Evolutionary conservation across 495 filamentous ascomycete genomes (phyloP).

Genomic region (Penicillium manginii): DNA sequence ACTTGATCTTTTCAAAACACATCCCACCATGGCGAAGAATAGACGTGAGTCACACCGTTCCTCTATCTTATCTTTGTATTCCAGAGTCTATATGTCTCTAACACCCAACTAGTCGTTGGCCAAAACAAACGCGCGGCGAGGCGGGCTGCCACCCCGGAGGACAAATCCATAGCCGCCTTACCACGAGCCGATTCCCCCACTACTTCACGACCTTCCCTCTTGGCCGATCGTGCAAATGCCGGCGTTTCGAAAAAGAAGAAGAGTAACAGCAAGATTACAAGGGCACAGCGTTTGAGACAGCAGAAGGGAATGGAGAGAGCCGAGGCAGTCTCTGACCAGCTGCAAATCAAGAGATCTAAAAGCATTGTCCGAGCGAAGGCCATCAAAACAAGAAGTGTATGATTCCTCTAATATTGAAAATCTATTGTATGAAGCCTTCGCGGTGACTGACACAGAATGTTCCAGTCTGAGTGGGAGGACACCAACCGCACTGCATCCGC

Average conservation of each 20-base stretch:
- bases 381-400: slow-evolving; percentile 54
- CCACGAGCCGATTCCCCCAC: slow-evolving; percentile 57
- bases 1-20: slow-evolving; percentile 20
- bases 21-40: slow-evolving; percentile 54
- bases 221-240: slow-evolving; percentile 58
- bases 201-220: slow-evolving; percentile 58
- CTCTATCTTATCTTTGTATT: slow-evolving; percentile 17
- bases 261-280: slow-evolving; percentile 61
- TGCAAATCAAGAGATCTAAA: slow-evolving; percentile 68
- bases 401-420: slow-evolving; percentile 8
- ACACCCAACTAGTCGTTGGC: slow-evolving; percentile 38
- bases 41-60: slow-evolving; percentile 36
- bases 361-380: slow-evolving; percentile 62
- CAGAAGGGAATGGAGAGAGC: slow-evolving; percentile 76
- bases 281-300: slow-evolving; percentile 66
- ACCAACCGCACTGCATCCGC: slow-evolving; percentile 39
- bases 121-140: slow-evolving; percentile 74
- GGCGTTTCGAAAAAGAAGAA: slow-evolving; percentile 72
- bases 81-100: slow-evolving; percentile 17
- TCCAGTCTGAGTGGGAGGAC: slow-evolving; percentile 48
- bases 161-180: slow-evolving; percentile 71
- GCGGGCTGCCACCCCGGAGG: slow-evolving; percentile 71
- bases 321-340: slow-evolving; percentile 68
- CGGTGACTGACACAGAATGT: slow-evolving; percentile 27
- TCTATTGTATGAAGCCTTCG: slow-evolving; percentile 6